Conservation (phyloP, 768 basidiomycete genomes). For the Xanthoconium stramineum region DNA sequence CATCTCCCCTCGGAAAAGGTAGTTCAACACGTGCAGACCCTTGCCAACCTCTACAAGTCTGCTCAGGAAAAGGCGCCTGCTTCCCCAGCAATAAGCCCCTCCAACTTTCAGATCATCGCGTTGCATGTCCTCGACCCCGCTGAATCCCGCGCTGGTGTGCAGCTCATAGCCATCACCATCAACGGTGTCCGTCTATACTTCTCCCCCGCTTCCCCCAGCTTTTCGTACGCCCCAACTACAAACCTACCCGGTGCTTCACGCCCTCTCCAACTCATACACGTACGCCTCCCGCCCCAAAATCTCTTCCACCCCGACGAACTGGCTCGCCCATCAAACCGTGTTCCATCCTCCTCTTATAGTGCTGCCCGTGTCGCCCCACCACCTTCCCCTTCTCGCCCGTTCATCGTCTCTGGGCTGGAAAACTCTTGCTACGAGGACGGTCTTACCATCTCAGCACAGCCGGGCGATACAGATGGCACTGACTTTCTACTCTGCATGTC, state of each 20-base stretch:
- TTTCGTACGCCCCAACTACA: slow-evolving; percentile 43
- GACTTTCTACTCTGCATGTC: slow-evolving; percentile 75
- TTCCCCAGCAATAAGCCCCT: slow-evolving; percentile 65
- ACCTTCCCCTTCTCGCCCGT: slow-evolving; percentile 51
- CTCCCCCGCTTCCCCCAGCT: slow-evolving; percentile 48
- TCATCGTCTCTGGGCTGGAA: slow-evolving; percentile 56
- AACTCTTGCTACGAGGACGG: slow-evolving; percentile 66
- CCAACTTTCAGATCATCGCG: slow-evolving; percentile 65
- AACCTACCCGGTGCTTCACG: slow-evolving; percentile 26
- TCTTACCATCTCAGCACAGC: slow-evolving; percentile 66
- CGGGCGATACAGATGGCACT: slow-evolving; percentile 67
- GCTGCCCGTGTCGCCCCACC: slow-evolving; percentile 40
- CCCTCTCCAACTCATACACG: slow-evolving; percentile 67
- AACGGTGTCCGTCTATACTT: slow-evolving; percentile 89
- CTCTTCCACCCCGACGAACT: slow-evolving; percentile 76
- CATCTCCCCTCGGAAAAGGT: slow-evolving; percentile 59
- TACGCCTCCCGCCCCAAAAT: slow-evolving; percentile 74
- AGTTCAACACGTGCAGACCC: slow-evolving; percentile 67
- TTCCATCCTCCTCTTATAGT: slow-evolving; percentile 43
- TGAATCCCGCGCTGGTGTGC: slow-evolving; percentile 68
- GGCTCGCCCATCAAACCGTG: slow-evolving; percentile 46
- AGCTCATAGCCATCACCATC: slow-evolving; percentile 76
- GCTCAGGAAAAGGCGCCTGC: slow-evolving; percentile 82
- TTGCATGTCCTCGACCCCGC: slow-evolving; percentile 65
- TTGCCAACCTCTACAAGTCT: slow-evolving; percentile 70